phyloP scores from a whole-genome alignment of 2,329 filamentous ascomycete genomes.

The Paracorniculantispora psalliotae region DNA sequence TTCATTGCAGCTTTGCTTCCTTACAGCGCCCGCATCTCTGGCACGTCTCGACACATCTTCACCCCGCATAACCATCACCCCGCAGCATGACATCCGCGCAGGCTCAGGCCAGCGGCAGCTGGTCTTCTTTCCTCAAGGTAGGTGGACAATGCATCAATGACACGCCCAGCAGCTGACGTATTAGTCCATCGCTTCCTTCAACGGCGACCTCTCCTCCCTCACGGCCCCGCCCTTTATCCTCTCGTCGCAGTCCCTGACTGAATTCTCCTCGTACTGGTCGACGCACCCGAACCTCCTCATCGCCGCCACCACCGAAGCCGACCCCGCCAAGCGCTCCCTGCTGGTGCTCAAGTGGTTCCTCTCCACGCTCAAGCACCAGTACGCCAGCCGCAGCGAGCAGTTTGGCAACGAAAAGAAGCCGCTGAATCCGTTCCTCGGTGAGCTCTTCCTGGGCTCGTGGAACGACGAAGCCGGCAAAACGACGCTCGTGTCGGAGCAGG shows the following conservation, averaged over 20 bases:
- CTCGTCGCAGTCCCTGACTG: conserved; percentile 70
- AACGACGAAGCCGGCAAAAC: conserved; percentile 76
- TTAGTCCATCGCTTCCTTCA: conserved; percentile 73
- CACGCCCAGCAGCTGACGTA: conserved; percentile 4
- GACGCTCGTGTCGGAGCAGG: conserved; percentile 87
- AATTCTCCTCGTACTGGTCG: conserved; percentile 80
- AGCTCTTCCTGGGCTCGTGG: conserved; percentile 92
- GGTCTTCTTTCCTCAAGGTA: conserved; percentile 51
- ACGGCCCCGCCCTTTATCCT: conserved; percentile 81
- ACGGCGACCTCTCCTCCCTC: conserved; percentile 73
- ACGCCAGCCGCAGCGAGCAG: conserved; percentile 67
- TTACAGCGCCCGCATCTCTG: too few species aligned
- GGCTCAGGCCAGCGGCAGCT: conserved; percentile 41
- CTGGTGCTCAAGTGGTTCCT: conserved; percentile 96
- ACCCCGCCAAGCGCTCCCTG: conserved; percentile 76
- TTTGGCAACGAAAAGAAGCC: conserved; percentile 95
- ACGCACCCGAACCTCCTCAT: conserved; percentile 74
- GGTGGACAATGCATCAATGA: not conserved
- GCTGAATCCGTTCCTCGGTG: conserved; percentile 90
- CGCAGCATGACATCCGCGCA: conserved; percentile 19
- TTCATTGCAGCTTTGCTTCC: too few species aligned
- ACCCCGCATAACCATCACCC: not conserved
- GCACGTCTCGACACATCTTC: not conserved
- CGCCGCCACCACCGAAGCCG: conserved; percentile 72
- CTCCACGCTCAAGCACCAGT: conserved; percentile 85